These are phyloP conservation scores for Coniochaeta sp. DNA, from an alignment of 2,329 filamentous ascomycete species.

Conservation along the genomic window DNA sequence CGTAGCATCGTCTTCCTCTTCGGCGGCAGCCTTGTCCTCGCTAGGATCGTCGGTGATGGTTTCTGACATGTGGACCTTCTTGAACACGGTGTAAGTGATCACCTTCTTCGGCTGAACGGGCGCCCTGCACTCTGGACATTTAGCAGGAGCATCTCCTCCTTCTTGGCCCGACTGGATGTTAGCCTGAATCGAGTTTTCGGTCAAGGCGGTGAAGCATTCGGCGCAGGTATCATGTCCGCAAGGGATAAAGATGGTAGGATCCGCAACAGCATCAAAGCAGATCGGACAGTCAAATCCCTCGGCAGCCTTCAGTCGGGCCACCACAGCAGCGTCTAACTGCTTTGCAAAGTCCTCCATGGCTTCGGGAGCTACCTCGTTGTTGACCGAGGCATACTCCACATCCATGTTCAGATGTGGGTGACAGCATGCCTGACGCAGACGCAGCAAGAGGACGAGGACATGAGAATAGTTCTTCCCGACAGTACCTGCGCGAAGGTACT, in stretches of 20 bases:
- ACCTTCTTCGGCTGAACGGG: slow-evolving; percentile 59
- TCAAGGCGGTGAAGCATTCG: slow-evolving; percentile 66
- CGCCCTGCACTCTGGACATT: slow-evolving; percentile 72
- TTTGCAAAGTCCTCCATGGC: slow-evolving; percentile 41
- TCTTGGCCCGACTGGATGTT: slow-evolving; percentile 55
- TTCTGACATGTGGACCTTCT: slow-evolving; percentile 61
- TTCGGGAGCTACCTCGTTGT: slow-evolving; percentile 37
- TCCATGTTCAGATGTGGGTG: slow-evolving; percentile 63
- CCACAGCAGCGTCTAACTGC: slow-evolving; percentile 49
- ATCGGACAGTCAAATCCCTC: slow-evolving; percentile 72
- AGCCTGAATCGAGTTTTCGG: slow-evolving; percentile 48
- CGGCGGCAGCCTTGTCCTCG: slow-evolving; percentile 23
- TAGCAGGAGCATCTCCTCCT: slow-evolving; percentile 31
- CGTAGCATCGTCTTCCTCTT: slow-evolving; percentile 9
- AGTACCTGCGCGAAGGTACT: slow-evolving; percentile 61
- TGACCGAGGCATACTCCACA: slow-evolving; percentile 24
- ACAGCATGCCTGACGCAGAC: slow-evolving; percentile 74
- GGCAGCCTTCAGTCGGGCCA: slow-evolving; percentile 54
- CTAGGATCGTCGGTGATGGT: slow-evolving; percentile 17
- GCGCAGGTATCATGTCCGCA: slow-evolving; percentile 77
- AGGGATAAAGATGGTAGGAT: slow-evolving; percentile 71
- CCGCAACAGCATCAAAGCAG: slow-evolving; percentile 68
- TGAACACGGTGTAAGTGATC: slow-evolving; percentile 69
- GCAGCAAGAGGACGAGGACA: slow-evolving; percentile 70
- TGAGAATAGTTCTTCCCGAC: slow-evolving; percentile 70